Conservation (phyloP, 2,329 filamentous ascomycete genomes). For the Botrytis byssoidea region DNA sequence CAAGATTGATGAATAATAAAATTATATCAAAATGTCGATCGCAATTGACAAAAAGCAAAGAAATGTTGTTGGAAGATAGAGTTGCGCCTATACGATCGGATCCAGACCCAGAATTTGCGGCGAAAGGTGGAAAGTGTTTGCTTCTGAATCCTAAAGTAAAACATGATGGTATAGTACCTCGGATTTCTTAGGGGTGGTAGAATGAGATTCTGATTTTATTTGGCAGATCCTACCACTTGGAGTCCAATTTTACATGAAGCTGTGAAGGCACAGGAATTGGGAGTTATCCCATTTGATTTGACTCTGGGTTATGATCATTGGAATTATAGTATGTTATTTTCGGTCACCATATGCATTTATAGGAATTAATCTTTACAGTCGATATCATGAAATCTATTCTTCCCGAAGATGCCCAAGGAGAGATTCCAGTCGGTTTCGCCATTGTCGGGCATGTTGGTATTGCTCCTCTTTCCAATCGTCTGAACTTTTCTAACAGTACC, state of each 20-base stretch:
- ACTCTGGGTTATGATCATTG: constrained; percentile 81
- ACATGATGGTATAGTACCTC: constrained; percentile 43
- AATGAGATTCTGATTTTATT: background rate
- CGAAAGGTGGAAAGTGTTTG: constrained; percentile 59
- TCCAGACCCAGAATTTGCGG: constrained; percentile 54
- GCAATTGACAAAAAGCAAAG: constrained; percentile 61
- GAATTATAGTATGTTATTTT: constrained; percentile 66
- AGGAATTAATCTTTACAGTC: constrained; percentile 24
- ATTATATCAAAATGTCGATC: constrained; percentile 72
- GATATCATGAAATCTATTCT: constrained; percentile 83
- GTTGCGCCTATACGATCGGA: constrained; percentile 62
- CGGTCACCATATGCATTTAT: background rate
- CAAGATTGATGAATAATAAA: constrained; percentile 70
- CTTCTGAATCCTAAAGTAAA: constrained; percentile 58
- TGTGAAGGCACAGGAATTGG: constrained; percentile 65
- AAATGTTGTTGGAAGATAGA: constrained; percentile 64
- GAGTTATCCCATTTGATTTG: constrained; percentile 72
- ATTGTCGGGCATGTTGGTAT: constrained; percentile 81
- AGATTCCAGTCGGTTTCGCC: constrained; percentile 83
- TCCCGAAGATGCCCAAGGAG: constrained; percentile 74
- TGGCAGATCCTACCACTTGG: constrained; percentile 71
- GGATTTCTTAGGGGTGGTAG: background rate
- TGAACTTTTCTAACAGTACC: background rate
- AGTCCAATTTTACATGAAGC: constrained; percentile 67
- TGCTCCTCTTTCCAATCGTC: constrained; percentile 29